Evolutionary conservation across 768 basidiomycete species (phyloP).

Genomic region (Tricholomella constricta): DNA sequence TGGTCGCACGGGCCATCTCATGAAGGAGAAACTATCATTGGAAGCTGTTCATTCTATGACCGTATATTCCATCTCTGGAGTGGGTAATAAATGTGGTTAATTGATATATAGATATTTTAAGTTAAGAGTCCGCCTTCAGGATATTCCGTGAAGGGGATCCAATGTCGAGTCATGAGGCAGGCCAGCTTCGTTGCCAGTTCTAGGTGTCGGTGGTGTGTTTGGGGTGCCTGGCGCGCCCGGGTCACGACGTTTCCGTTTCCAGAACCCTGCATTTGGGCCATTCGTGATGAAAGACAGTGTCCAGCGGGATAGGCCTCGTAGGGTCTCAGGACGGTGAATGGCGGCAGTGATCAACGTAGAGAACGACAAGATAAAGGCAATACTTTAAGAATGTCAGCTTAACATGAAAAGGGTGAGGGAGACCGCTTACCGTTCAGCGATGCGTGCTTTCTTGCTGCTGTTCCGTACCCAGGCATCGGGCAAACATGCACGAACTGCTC

Average conservation of each 20-base stretch:
- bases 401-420: not conserved
- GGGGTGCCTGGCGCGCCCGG: slow-evolving; percentile 16
- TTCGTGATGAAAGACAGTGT: slow-evolving; percentile 65
- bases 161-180: not conserved
- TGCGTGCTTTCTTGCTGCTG: slow-evolving; percentile 37
- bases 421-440: slow-evolving; percentile 60
- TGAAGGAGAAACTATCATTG: slow-evolving; percentile 56
- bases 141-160: too few species aligned
- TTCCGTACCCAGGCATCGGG: slow-evolving; percentile 54
- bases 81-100: slow-evolving; percentile 43
- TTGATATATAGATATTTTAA: not conserved
- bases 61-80: slow-evolving; percentile 81
- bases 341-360: slow-evolving; percentile 66
- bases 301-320: slow-evolving; percentile 78
- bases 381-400: slow-evolving; percentile 33
- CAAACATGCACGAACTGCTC: slow-evolving; percentile 65
- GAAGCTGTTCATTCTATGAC: slow-evolving; percentile 96
- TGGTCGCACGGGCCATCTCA: slow-evolving; percentile 62
- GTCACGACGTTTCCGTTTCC: slow-evolving; percentile 44
- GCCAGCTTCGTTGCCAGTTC: not conserved
- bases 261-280: slow-evolving; percentile 57
- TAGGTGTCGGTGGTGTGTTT: not conserved
- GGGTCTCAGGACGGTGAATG: slow-evolving; percentile 58
- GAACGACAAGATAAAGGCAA: slow-evolving; percentile 63
- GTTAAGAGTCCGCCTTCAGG: slow-evolving; percentile 1